Evolutionary conservation across 345 rosid genomes (phyloP), one percentile per base, ranked within the genome.

Genomic region (Reutealis trisperma): DNA sequence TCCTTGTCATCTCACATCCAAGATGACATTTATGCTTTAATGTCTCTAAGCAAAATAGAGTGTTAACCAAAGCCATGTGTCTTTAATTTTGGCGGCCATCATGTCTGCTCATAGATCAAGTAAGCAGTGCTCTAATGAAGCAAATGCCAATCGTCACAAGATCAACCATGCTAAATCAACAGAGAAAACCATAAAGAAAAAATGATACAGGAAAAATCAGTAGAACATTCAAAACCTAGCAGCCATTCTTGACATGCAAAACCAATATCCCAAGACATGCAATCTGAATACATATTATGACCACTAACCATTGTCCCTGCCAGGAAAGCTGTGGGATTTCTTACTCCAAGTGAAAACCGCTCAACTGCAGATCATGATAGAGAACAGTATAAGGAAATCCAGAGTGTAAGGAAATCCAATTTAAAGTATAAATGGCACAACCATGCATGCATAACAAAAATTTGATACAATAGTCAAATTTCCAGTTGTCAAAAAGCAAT

Each of bases 321-420:
- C 0, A 92, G 75, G 80, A 94, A 94, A 77, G 92, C 92, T 57
- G 96, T 92, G 61, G 97, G 97, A 80, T 94, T 92, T 85, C 98
- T 88, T 78, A 86, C 89, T 77, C 98, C 97, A 25, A 92, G 74
- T 22, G 97, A 92, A 82, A 91, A 87, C 80, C 94, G 89, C 81
- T 94, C 98, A 57, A 94, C 97, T 94, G 89, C 89, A 86, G 67
- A 84, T 51, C 65, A 69, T 45, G 79, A 73, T 47, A 34, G 78
- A 65, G 44, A 76, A n/a, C 30, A 65, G 51, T 69, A 62, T 71
- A n/a, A 71, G 47, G 37, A 68, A 75, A 60, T 18, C 57, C 34
- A 75, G n/a, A n/a, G n/a, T 69, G 66, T 71, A n/a, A 71, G 47
- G 37, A 68, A 75, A 60, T 18, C 57, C 34, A 75, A 70, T 30